phyloP scores from a whole-genome alignment of 257 asterid species.

The Fraxinus anomala region DNA sequence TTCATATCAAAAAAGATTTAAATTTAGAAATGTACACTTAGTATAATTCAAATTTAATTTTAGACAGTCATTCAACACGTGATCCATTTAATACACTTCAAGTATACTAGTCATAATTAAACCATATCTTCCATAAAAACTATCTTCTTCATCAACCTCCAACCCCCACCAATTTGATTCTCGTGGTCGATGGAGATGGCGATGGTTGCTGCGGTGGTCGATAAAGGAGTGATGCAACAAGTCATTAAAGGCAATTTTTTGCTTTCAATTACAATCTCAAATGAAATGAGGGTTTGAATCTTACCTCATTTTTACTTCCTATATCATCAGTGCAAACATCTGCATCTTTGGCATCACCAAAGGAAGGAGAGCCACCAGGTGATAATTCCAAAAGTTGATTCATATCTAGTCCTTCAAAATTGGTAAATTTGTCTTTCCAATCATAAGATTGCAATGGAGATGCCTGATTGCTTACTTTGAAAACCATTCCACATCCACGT shows the following conservation, averaged over 20 bases:
- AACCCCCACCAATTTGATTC: no score
- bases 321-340: slow-evolving; percentile 25
- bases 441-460: not conserved
- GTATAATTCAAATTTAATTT: no score
- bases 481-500: not conserved
- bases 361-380: slow-evolving; percentile 60
- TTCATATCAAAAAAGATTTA: no score
- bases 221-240: not conserved
- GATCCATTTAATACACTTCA: no score
- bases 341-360: slow-evolving; percentile 34
- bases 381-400: slow-evolving; percentile 49
- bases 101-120: no score
- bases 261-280: not conserved
- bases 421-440: not conserved
- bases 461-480: not conserved
- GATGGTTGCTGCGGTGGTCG: no score
- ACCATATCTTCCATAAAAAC: no score
- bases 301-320: slow-evolving; percentile 45
- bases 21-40: no score
- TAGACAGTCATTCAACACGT: no score
- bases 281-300: slow-evolving; percentile 11
- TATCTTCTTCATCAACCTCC: no score
- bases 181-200: no score
- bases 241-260: not conserved
- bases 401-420: slow-evolving; percentile 46